Percentiles rank a stretch among this genome's conserved stretches.
phyloP scores from a whole-genome alignment of 257 asterid genomes.

The Echium plantagineum region DNA sequence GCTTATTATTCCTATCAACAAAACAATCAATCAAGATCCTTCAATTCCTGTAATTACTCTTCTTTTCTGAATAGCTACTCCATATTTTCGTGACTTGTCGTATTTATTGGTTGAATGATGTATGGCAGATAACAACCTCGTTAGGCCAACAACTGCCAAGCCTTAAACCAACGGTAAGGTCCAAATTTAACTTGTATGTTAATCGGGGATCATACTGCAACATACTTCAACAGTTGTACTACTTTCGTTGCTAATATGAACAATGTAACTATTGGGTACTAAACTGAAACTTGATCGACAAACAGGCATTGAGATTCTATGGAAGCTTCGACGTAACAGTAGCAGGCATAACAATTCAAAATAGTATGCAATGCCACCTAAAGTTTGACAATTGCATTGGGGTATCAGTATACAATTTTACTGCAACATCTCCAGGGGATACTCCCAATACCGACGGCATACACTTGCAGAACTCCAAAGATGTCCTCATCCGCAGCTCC shows the following conservation, averaged over 20 bases:
- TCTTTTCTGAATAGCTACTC: not conserved
- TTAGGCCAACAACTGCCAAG: conserved; percentile 57
- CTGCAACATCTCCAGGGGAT: conserved; percentile 61
- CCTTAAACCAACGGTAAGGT: conserved; percentile 78
- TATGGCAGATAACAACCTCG: conserved; percentile 32
- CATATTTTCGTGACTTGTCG: conserved; percentile 2
- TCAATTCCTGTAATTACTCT: conserved; percentile 28
- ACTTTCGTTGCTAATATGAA: too few relatives aligned
- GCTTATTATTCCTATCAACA: conserved; percentile 47
- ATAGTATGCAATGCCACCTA: conserved; percentile 80
- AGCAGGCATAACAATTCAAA: conserved; percentile 63
- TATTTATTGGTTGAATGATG: not conserved
- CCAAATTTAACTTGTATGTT: too few relatives aligned
- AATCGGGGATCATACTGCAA: too few relatives aligned
- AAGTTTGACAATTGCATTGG: conserved; percentile 78
- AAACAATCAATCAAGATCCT: conserved; percentile 25
- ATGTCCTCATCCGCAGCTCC: conserved; percentile 53
- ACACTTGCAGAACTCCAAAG: conserved; percentile 80
- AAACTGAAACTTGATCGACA: too few relatives aligned
- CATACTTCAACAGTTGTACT: too few relatives aligned
- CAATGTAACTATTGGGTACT: too few relatives aligned
- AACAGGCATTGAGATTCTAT: conserved; percentile 78
- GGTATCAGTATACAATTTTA: conserved; percentile 56
- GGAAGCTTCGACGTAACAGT: conserved; percentile 77
- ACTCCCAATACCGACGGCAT: conserved; percentile 96